Evolutionary conservation across 192 early-diverging fungal species (phyloP).

Genomic region (Helicostylum pulchrum): DNA sequence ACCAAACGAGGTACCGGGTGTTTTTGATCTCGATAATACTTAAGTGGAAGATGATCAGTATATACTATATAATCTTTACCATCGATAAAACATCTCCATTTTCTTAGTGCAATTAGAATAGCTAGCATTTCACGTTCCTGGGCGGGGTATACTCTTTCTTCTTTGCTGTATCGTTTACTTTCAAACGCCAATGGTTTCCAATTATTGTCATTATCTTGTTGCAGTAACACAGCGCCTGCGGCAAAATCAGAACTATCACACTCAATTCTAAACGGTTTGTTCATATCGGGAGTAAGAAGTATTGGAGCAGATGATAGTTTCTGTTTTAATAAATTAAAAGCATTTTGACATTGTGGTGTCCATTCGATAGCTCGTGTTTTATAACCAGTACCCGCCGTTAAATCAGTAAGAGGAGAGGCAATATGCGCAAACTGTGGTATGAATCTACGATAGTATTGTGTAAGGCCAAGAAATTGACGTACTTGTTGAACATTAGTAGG

Average conservation of each 20-base stretch:
- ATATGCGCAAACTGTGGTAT: conserved; percentile 19
- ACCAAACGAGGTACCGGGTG: conserved; percentile 1
- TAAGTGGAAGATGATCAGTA: conserved; percentile 12
- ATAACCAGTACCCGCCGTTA: background rate
- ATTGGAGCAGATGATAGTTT: background rate
- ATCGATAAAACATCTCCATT: conserved; percentile 16
- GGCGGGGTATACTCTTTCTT: conserved; percentile 29
- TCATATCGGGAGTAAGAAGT: conserved; percentile 3
- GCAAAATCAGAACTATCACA: conserved; percentile 11
- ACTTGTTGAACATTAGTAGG: conserved; percentile 22
- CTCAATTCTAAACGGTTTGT: conserved; percentile 6
- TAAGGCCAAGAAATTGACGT: conserved; percentile 23
- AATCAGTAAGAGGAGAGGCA: conserved; percentile 14
- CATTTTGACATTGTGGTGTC: conserved; percentile 1
- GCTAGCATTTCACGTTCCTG: conserved; percentile 15
- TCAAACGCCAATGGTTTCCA: conserved; percentile 35
- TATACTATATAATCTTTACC: background rate
- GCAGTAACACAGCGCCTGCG: background rate
- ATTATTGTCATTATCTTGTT: conserved; percentile 4
- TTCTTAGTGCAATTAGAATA: conserved; percentile 11
- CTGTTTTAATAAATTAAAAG: conserved; percentile 4
- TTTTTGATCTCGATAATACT: background rate
- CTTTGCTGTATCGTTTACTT: conserved; percentile 27
- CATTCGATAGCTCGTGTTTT: conserved; percentile 6
- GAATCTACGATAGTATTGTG: conserved; percentile 28